A percentile compares a stretch with the other conserved stretches of the same genome.
Evolutionary conservation across 768 basidiomycete genomes (phyloP).

Genomic region (Leccinum imitatum): DNA sequence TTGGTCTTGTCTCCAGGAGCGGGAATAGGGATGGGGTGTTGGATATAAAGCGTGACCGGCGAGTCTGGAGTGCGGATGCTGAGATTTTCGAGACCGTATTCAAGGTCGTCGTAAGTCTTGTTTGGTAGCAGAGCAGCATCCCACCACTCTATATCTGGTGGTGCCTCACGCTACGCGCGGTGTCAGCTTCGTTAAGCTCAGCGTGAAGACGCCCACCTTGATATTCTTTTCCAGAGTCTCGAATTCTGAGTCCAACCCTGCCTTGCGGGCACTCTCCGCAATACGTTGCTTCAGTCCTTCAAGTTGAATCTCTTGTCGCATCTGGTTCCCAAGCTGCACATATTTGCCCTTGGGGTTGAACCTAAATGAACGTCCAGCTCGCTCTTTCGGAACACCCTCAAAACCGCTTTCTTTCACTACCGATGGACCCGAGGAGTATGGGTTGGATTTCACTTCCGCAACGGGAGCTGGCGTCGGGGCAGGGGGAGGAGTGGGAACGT

Average conservation of each 20-base stretch:
- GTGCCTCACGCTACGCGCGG: conserved; percentile 66
- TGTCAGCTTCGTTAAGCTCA: conserved; percentile 1
- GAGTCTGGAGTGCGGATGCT: conserved; percentile 67
- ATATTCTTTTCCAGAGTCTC: conserved; percentile 89
- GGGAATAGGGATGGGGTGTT: conserved; percentile 96
- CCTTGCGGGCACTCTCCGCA: conserved; percentile 88
- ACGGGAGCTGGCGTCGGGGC: conserved; percentile 37
- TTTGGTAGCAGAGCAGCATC: conserved; percentile 82
- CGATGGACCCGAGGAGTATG: conserved; percentile 61
- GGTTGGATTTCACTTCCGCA: conserved; percentile 59
- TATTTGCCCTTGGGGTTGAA: conserved; percentile 96
- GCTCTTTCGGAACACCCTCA: conserved; percentile 73
- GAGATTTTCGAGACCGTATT: conserved; percentile 52
- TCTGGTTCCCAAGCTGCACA: conserved; percentile 66
- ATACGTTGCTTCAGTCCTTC: conserved; percentile 93
- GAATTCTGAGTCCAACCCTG: conserved; percentile 90
- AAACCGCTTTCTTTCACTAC: conserved; percentile 59
- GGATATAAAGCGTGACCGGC: conserved; percentile 87
- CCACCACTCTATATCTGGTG: conserved; percentile 97
- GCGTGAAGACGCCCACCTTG: conserved; percentile 50
- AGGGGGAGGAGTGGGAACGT: conserved; percentile 60
- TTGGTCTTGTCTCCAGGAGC: conserved; percentile 86
- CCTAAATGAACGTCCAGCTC: conserved; percentile 65
- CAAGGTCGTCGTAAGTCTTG: conserved; percentile 77
- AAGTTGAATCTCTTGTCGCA: conserved; percentile 73